These are phyloP conservation scores for Wickerhamiella qilinensis DNA, from an alignment of 805 yeast species.

Conservation along the genomic window DNA sequence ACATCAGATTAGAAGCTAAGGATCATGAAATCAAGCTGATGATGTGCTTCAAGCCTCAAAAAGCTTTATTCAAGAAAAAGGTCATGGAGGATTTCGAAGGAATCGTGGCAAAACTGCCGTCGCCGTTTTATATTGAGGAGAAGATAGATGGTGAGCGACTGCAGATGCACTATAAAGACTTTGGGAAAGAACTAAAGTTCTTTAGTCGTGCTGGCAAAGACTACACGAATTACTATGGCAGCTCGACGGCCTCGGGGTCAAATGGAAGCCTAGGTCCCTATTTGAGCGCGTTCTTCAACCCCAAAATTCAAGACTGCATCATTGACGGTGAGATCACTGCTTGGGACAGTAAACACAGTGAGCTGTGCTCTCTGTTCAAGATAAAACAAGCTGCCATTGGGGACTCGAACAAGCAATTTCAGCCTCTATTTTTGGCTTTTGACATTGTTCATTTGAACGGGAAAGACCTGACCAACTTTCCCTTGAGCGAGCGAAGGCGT, in stretches of 20 bases:
- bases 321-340: conserved; percentile 93
- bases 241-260: conserved; percentile 12
- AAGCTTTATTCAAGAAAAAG: conserved; percentile 40
- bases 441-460: conserved; percentile 66
- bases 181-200: conserved; percentile 31
- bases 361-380: conserved; percentile 63
- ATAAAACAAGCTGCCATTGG: conserved; percentile 54
- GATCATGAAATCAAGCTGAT: conserved; percentile 30
- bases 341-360: conserved; percentile 40
- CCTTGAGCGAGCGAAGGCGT: conserved; percentile 40
- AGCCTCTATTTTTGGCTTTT: conserved; percentile 34
- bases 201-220: conserved; percentile 59
- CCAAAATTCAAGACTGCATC: conserved; percentile 25
- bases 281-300: conserved; percentile 24
- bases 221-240: conserved; percentile 56
- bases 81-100: conserved; percentile 35
- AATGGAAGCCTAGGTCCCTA: conserved; percentile 40
- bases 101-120: conserved; percentile 23
- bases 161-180: conserved; percentile 48
- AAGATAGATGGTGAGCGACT: conserved; percentile 89
- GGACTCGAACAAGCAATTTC: conserved; percentile 11
- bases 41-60: conserved; percentile 60
- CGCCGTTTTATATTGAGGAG: conserved; percentile 63
- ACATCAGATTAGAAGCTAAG: conserved; percentile 25
- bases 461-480: conserved; percentile 34